phyloP scores from a whole-genome alignment of 345 rosid genomes.

The Gossypium sturtianum region DNA sequence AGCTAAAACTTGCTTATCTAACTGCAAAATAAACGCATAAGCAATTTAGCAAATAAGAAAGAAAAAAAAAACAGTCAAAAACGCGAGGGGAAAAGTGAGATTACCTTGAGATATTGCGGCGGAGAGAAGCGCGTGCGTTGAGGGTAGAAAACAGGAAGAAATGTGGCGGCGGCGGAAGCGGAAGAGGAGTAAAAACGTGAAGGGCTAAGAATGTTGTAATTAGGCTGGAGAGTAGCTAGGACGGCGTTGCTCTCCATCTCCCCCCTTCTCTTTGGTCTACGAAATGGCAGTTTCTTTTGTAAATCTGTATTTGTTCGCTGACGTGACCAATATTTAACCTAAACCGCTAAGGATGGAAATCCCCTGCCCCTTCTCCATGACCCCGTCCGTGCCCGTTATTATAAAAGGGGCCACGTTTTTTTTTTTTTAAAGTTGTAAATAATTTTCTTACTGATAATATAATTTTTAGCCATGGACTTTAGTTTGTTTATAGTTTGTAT shows the following conservation, averaged over 20 bases:
- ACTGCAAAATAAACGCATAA: constrained; percentile 8
- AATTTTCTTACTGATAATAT: no score
- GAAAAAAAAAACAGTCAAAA: neutral
- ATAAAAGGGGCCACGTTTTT: no score
- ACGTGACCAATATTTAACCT: no score
- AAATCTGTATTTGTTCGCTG: no score
- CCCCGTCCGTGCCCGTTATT: no score
- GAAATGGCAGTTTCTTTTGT: neutral
- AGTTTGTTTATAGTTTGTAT: no score
- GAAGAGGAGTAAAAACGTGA: constrained; percentile 26
- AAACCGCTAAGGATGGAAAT: no score
- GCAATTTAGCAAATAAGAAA: neutral
- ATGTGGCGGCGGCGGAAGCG: constrained; percentile 17
- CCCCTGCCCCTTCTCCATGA: no score
- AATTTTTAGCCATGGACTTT: no score
- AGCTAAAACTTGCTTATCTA: constrained; percentile 32
- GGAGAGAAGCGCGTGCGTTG: constrained; percentile 18
- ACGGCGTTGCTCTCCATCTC: constrained; percentile 56
- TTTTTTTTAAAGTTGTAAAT: no score
- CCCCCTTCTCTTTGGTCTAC: neutral
- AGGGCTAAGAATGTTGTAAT: constrained; percentile 36
- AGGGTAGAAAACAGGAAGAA: constrained; percentile 10
- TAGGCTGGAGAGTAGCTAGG: constrained; percentile 29
- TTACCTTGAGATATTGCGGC: constrained; percentile 39
- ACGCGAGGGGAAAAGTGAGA: neutral